Base-by-base conservation (phyloP, 257 asterid species). In the Ehretia macrophylla region DNA sequence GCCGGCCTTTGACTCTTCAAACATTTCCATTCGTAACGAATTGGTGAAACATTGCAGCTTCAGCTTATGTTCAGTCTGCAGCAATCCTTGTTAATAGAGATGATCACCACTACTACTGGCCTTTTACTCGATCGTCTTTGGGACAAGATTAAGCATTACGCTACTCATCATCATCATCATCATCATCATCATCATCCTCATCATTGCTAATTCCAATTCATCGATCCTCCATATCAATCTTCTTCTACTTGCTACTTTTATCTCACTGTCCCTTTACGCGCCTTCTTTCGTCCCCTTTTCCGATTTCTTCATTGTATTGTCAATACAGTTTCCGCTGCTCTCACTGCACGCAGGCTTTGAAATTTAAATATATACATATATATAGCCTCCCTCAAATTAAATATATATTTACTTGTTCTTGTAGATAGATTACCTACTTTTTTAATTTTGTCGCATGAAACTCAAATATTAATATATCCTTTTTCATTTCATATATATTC, bases 41-140 rank as follows among this genome's bases (percentile, higher is more conserved):
- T 62, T 83, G 47, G 84, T 85, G 22, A 85, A 83, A 70, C 85
- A 77, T n/a, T 32, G 95, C 95, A 5, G 95, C 95, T 1, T 85
- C 86, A 8, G 91, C 83, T 19, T 85, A 83, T 45, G 75, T 85
- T 46, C 85, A 83, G 1, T 85, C 91, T 11, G 88, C 90, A 18
- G 35, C 88, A 16, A 17, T 77, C 16, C 72, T 72, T 4, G 11
- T 14, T 0, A 74, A 53, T 21, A 50, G 60, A 16, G 70, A 74
- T 62, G 74, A n/a, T n/a, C n/a, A n/a, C n/a, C n/a, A n/a, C n/a
- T n/a, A 56, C 22, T 69, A 64, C 39, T 82, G 70, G 64, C 35
- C n/a, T n/a, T n/a, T n/a, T n/a, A n/a, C n/a, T 59, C 8, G 10
- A 58, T 10, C 32, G 51, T 9, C 8, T 79, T 8, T 72, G 83